Percentiles rank a stretch among this genome's conserved stretches.
Conservation (phyloP, 2,329 filamentous ascomycete species). For the Verruconis gallopava region DNA sequence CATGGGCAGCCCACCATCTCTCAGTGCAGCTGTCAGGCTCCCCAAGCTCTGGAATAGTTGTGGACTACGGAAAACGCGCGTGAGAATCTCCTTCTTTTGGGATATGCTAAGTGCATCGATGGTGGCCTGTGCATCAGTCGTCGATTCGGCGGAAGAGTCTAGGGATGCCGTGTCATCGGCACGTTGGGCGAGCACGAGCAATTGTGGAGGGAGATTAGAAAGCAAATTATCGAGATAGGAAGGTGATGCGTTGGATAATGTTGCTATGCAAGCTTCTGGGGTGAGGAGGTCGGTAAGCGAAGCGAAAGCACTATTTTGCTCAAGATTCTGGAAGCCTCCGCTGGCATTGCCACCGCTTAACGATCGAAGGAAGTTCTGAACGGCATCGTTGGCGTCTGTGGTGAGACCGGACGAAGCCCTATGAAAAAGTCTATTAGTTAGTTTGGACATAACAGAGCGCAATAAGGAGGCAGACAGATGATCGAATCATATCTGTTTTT, state of each 20-base stretch:
- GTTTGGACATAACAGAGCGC: neutral
- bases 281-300: slow-evolving; percentile 77
- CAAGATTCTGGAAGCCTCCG: slow-evolving; percentile 25
- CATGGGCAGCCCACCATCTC: slow-evolving; percentile 81
- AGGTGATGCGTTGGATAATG: slow-evolving; percentile 54
- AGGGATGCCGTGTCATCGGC: slow-evolving; percentile 43
- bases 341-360: slow-evolving; percentile 38
- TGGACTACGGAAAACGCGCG: slow-evolving; percentile 72
- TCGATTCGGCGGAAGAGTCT: slow-evolving; percentile 46
- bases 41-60: slow-evolving; percentile 81
- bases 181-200: slow-evolving; percentile 66
- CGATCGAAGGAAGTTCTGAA: slow-evolving; percentile 81
- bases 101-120: slow-evolving; percentile 57
- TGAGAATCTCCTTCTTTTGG: slow-evolving; percentile 71
- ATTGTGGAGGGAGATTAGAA: slow-evolving; percentile 55
- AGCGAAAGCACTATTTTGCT: slow-evolving; percentile 57
- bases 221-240: slow-evolving; percentile 62
- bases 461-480: neutral
- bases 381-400: slow-evolving; percentile 59
- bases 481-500: slow-evolving; percentile 2
- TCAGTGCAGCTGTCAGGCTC: slow-evolving; percentile 73
- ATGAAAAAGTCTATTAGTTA: neutral
- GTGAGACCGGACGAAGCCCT: slow-evolving; percentile 22
- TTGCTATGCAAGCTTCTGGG: slow-evolving; percentile 62
- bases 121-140: slow-evolving; percentile 55